Percentiles rank a stretch among this genome's conserved stretches.
Conservation (phyloP, 441 rosid genomes). For the Aquilaria agallochum region DNA sequence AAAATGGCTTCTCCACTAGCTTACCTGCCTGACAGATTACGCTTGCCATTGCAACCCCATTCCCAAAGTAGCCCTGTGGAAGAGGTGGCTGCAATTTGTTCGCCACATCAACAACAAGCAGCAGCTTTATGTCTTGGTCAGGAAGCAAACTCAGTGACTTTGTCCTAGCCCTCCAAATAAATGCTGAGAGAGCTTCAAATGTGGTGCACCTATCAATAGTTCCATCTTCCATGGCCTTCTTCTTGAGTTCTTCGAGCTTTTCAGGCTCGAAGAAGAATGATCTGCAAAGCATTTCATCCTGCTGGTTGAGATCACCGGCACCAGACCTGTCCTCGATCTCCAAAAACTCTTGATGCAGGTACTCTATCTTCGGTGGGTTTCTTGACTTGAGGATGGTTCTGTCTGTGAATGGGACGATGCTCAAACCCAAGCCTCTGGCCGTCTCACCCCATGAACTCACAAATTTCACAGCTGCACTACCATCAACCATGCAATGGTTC, state of each 20-base stretch:
- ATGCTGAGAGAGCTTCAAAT: slow-evolving; percentile 72
- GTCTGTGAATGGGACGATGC: slow-evolving; percentile 53
- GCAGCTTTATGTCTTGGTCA: slow-evolving; percentile 70
- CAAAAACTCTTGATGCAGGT: slow-evolving; percentile 63
- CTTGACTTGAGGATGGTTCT: slow-evolving; percentile 50
- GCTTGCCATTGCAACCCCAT: slow-evolving; percentile 69
- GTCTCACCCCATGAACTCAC: slow-evolving; percentile 84
- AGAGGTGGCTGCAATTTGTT: slow-evolving; percentile 59
- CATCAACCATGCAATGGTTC: slow-evolving; percentile 80
- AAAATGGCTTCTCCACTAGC: slow-evolving; percentile 48
- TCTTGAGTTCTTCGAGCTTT: slow-evolving; percentile 48
- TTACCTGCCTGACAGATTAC: slow-evolving; percentile 56
- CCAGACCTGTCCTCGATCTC: slow-evolving; percentile 60
- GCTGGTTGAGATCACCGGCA: slow-evolving; percentile 32
- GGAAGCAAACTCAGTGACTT: slow-evolving; percentile 54
- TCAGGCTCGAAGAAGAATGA: slow-evolving; percentile 64
- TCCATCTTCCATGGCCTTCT: slow-evolving; percentile 47
- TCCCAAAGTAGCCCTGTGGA: slow-evolving; percentile 81
- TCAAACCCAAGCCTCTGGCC: slow-evolving; percentile 62
- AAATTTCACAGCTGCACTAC: slow-evolving; percentile 79
- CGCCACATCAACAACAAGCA: slow-evolving; percentile 78
- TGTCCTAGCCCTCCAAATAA: slow-evolving; percentile 81
- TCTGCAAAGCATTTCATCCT: slow-evolving; percentile 44
- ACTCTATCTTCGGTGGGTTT: slow-evolving; percentile 49
- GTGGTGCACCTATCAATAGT: slow-evolving; percentile 53